These are phyloP conservation scores for Pseudopithomyces maydicus DNA, from an alignment of 2,329 filamentous ascomycete genomes.

Conservation along the genomic window DNA sequence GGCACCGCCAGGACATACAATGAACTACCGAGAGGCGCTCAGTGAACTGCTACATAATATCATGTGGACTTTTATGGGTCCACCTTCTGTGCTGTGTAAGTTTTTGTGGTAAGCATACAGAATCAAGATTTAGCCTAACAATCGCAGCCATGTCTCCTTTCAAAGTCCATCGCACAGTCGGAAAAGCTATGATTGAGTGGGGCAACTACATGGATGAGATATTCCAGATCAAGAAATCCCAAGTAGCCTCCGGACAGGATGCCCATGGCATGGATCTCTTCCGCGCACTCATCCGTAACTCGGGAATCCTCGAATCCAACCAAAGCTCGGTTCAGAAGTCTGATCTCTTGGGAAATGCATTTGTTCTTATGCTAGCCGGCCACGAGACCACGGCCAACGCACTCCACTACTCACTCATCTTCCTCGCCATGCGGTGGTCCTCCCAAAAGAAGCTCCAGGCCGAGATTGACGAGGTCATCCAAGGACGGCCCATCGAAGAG, in stretches of 20 bases:
- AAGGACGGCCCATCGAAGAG: constrained; percentile 59
- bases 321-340: constrained; percentile 37
- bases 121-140: neutral
- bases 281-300: constrained; percentile 45
- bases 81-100: constrained; percentile 61
- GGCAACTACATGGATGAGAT: constrained; percentile 72
- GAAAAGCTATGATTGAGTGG: constrained; percentile 66
- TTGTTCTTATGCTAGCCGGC: constrained; percentile 69
- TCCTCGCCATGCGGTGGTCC: constrained; percentile 68
- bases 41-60: constrained; percentile 67
- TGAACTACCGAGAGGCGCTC: constrained; percentile 70
- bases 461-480: constrained; percentile 71
- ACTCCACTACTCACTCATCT: constrained; percentile 71
- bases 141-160: constrained; percentile 42
- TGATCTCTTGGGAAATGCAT: constrained; percentile 75
- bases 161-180: constrained; percentile 57
- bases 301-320: constrained; percentile 39
- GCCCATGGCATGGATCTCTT: constrained; percentile 62
- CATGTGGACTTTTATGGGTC: constrained; percentile 64
- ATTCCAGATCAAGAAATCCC: constrained; percentile 64
- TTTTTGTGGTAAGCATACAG: constrained; percentile 8
- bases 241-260: constrained; percentile 42
- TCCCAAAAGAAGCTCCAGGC: constrained; percentile 70
- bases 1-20: constrained; percentile 46
- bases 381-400: constrained; percentile 82